Conservation (phyloP, 164 flowering plant species). For the Umbellularia californica region DNA sequence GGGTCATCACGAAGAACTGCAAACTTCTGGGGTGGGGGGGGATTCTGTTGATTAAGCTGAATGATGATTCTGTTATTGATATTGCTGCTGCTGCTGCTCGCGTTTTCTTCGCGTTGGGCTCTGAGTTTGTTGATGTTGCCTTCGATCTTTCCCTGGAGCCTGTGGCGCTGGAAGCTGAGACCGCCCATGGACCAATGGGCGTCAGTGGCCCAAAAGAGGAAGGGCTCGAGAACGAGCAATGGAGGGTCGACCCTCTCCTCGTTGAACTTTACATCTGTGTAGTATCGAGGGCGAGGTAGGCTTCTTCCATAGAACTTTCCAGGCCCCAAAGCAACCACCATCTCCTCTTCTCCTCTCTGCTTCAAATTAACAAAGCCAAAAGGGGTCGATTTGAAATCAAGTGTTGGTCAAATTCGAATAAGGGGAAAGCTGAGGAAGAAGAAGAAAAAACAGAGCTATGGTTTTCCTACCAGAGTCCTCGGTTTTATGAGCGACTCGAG, state of each 20-base stretch:
- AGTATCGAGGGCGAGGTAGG: constrained; percentile 76
- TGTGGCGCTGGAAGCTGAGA: constrained; percentile 56
- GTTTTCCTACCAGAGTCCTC: no score
- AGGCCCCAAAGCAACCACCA: constrained; percentile 66
- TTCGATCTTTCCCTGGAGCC: constrained; percentile 82
- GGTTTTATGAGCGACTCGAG: background rate
- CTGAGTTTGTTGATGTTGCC: constrained; percentile 60
- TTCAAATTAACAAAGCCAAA: no score
- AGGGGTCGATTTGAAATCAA: no score
- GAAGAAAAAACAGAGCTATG: background rate
- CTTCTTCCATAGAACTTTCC: constrained; percentile 88
- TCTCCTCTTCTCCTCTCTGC: constrained; percentile 9
- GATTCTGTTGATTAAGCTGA: background rate
- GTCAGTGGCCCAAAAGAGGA: constrained; percentile 78
- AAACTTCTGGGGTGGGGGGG: background rate
- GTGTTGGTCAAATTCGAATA: no score
- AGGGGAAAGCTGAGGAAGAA: background rate
- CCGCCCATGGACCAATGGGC: constrained; percentile 99
- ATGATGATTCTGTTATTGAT: background rate
- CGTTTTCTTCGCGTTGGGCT: constrained; percentile 29
- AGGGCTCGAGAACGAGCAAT: constrained; percentile 47
- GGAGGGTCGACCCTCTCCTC: constrained; percentile 72
- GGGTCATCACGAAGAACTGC: background rate
- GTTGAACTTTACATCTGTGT: constrained; percentile 57
- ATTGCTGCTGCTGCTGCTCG: constrained; percentile 6